Evolutionary conservation across 176 grass and related monocot species (phyloP).

Genomic region (Saccharum spontaneum): DNA sequence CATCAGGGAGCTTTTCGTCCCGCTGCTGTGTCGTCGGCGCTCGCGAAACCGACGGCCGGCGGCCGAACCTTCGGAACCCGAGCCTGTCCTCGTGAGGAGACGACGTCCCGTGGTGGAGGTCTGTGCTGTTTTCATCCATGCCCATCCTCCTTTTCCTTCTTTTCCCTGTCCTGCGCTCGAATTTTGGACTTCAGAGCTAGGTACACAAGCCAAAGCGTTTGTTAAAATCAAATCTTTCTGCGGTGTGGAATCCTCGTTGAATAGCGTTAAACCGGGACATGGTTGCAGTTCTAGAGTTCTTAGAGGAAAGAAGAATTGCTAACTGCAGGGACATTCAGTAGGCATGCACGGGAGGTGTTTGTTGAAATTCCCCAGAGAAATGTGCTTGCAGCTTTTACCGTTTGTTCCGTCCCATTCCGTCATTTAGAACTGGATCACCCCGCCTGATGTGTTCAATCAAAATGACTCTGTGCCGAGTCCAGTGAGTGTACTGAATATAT

Average conservation of each 20-base stretch:
- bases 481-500: neutral
- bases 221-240: neutral
- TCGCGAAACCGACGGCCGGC: neutral
- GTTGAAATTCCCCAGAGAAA: neutral
- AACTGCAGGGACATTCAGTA: neutral
- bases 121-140: neutral
- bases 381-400: neutral
- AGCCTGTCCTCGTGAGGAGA: neutral
- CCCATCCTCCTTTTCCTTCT: neutral
- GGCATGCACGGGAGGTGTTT: neutral
- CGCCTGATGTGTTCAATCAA: neutral
- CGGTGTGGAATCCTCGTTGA: neutral
- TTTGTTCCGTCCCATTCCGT: too few relatives aligned
- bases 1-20: neutral
- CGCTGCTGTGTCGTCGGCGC: neutral
- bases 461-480: too few relatives aligned
- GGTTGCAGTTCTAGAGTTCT: neutral
- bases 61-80: neutral
- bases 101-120: neutral
- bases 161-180: neutral
- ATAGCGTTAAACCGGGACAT: neutral
- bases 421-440: neutral
- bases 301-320: neutral
- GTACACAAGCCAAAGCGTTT: neutral
- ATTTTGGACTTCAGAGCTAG: neutral